phyloP scores from a whole-genome alignment of 2,329 filamentous ascomycete genomes.

The Blumeriella jaapii region DNA sequence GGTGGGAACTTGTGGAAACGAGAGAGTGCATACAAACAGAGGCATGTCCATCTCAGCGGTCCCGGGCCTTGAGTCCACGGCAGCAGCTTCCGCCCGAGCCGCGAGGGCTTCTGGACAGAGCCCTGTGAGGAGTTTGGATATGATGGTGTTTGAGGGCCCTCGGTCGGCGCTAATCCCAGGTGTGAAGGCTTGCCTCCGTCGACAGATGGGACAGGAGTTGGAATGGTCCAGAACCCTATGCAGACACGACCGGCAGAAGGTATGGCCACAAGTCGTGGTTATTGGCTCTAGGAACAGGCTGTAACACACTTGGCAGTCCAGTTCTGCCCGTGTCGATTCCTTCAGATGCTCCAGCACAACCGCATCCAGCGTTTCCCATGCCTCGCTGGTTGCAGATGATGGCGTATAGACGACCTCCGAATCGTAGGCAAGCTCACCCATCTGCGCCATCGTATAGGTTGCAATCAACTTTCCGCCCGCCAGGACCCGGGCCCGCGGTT shows the following conservation, averaged over 20 bases:
- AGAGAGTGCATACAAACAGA: conserved; percentile 71
- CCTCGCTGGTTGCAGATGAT: conserved; percentile 17
- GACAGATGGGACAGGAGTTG: conserved; percentile 69
- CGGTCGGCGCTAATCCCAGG: conserved; percentile 26
- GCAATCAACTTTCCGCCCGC: conserved; percentile 50
- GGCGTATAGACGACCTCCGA: conserved; percentile 42
- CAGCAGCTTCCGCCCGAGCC: conserved; percentile 39
- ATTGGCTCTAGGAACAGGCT: conserved; percentile 68
- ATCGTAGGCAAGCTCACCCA: conserved; percentile 46
- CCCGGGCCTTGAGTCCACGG: conserved; percentile 44
- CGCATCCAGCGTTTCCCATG: conserved; percentile 31
- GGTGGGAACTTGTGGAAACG: conserved; percentile 73
- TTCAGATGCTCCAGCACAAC: conserved; percentile 46
- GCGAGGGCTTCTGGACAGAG: conserved; percentile 60
- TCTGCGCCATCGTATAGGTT: conserved; percentile 53
- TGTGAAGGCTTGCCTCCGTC: conserved; percentile 46
- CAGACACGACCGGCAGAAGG: conserved; percentile 74
- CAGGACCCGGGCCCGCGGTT: conserved; percentile 29
- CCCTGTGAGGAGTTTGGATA: conserved; percentile 50
- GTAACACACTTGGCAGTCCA: conserved; percentile 87
- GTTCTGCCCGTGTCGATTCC: conserved; percentile 51
- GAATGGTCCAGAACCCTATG: conserved; percentile 67
- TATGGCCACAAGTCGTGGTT: conserved; percentile 81
- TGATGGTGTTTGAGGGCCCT: conserved; percentile 46
- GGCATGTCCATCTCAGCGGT: conserved; percentile 50